Base-by-base conservation (phyloP, 2,329 filamentous ascomycete species). In the Phialophora verrucosa region DNA sequence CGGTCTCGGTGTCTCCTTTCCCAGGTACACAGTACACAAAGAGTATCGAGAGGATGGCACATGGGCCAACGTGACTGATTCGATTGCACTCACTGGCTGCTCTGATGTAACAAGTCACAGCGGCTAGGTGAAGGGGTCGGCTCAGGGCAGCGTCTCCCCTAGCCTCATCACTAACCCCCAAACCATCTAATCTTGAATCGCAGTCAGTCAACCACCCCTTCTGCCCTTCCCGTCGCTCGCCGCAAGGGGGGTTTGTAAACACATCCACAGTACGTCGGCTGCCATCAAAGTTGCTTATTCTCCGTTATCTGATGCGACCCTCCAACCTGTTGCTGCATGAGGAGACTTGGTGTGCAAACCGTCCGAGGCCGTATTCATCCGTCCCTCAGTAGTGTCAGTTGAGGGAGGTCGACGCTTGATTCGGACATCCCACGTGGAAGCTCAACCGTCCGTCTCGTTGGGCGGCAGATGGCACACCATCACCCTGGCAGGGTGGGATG, bases 361-460 rank as follows among this genome's bases (percentile, higher is more conserved):
- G 38, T 42, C 14, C 12, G 12, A 42, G 12, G 35, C 14, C 12
- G 5, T 42, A 17, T 42, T 42, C 23, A 25, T 25, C 38, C 17
- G 2, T n/a, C 17, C 6, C 38, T 17, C 14, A 6, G 38, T 42
- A 44, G 38, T 5, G 38, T 44, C 38, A 8, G 17, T 8, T n/a
- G 12, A 17, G 35, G 35, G 11, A 10, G 12, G 4, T 3, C 35
- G 14, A 38, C 35, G 11, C 35, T 42, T 42, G 35, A 14, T 44
- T 44, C 38, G 17, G 38, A 35, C 57, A 59, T 49, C 57, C 57
- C 57, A 59, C 57, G 57, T 59, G 57, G 44, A 59, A 29, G 29
- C 14, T 32, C 42, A 50, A 53, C 44, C 57, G 5, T 29, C 47
- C 38, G 57, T 25, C 42, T 29, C 57, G 35, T 10, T 38, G 35